Evolutionary conservation across 495 filamentous ascomycete species (phyloP).

Genomic region (Lineolata rhizophorae): DNA sequence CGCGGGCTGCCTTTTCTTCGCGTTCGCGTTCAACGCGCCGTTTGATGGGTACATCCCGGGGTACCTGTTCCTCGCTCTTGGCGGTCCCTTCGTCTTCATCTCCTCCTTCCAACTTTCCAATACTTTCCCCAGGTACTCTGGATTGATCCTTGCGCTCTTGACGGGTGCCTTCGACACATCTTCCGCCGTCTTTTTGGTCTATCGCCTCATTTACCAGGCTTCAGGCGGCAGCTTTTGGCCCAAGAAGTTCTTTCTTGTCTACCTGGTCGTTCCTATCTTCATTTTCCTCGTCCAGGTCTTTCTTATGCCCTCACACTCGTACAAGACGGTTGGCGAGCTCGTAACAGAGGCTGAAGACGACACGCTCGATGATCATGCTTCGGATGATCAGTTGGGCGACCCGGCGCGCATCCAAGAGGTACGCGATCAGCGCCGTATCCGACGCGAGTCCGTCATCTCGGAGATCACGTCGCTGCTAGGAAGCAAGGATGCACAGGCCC

Average conservation of each 20-base stretch:
- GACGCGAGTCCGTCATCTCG: slow-evolving; percentile 42
- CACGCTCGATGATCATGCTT: slow-evolving; percentile 17
- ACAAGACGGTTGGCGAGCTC: slow-evolving; percentile 75
- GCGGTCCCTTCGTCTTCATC: slow-evolving; percentile 80
- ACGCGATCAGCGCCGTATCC: slow-evolving; percentile 34
- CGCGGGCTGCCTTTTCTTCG: slow-evolving; percentile 47
- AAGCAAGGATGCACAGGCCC: slow-evolving; percentile 28
- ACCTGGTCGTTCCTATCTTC: slow-evolving; percentile 50
- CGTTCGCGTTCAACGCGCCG: slow-evolving; percentile 37
- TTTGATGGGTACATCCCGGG: slow-evolving; percentile 59
- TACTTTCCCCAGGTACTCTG: slow-evolving; percentile 67
- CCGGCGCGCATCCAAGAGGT: slow-evolving; percentile 7
- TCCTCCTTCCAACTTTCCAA: slow-evolving; percentile 86
- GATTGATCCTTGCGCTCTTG: slow-evolving; percentile 61
- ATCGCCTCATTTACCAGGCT: slow-evolving; percentile 50
- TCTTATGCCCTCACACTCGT: slow-evolving; percentile 58
- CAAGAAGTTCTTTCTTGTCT: slow-evolving; percentile 51
- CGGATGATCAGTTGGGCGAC: slow-evolving; percentile 21
- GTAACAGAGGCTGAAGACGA: slow-evolving; percentile 44
- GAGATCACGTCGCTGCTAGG: slow-evolving; percentile 58
- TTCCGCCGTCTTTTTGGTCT: slow-evolving; percentile 72
- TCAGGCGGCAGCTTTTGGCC: slow-evolving; percentile 37
- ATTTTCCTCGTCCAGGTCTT: slow-evolving; percentile 49
- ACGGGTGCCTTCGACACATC: slow-evolving; percentile 84
- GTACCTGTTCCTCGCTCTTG: slow-evolving; percentile 64